phyloP scores from a whole-genome alignment of 2,329 filamentous ascomycete genomes.

The Huntiella moniliformis region DNA sequence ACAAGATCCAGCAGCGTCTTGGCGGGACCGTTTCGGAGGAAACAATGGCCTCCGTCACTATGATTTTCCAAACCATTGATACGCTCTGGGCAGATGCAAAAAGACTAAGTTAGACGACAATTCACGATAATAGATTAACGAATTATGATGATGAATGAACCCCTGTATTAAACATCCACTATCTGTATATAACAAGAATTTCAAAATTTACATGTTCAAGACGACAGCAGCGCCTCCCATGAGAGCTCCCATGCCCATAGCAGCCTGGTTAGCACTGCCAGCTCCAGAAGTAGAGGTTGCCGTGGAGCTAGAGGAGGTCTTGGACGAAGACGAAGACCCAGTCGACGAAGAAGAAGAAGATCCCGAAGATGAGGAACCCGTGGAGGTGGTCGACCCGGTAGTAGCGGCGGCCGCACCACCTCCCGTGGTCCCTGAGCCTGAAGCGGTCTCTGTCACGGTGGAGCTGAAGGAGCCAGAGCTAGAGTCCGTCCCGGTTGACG shows the following conservation, averaged over 20 bases:
- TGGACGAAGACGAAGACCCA: constrained; percentile 11
- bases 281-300: constrained; percentile 16
- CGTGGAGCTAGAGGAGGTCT: constrained; percentile 6
- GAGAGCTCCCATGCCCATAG: constrained; percentile 27
- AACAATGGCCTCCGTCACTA: constrained; percentile 64
- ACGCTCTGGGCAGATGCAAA: constrained; percentile 31
- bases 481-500: constrained; percentile 8
- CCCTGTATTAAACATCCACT: not conserved
- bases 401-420: not conserved
- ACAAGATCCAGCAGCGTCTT: constrained; percentile 87
- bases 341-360: constrained; percentile 12
- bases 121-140: not conserved
- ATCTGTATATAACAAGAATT: not conserved
- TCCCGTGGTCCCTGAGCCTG: constrained; percentile 12
- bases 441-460: constrained; percentile 14
- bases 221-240: constrained; percentile 28
- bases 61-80: constrained; percentile 83
- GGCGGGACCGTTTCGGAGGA: constrained; percentile 52
- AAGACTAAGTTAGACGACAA: not conserved
- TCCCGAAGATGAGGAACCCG: constrained; percentile 4
- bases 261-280: constrained; percentile 21
- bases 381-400: constrained; percentile 6
- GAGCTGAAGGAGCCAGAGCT: constrained; percentile 11
- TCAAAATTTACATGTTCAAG: constrained; percentile 23
- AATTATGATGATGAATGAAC: not conserved